Conservation (phyloP, 768 basidiomycete species). For the Termitomyces bulborhizus region DNA sequence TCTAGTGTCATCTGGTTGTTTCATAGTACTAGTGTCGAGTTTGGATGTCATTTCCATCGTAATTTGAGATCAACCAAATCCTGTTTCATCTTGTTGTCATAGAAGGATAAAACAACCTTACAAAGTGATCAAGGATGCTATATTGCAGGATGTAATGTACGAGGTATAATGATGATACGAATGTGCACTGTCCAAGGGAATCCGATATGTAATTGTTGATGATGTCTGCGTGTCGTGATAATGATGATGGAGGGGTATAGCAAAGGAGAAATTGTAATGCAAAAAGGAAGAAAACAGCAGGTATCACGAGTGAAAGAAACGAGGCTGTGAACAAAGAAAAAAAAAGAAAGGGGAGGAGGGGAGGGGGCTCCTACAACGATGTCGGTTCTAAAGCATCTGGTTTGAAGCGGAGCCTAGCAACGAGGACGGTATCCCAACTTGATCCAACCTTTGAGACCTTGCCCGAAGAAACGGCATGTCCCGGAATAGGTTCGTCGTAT, state of each 20-base stretch:
- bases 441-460: conserved; percentile 46
- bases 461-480: conserved; percentile 32
- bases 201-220: neutral
- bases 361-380: conserved; percentile 15
- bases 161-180: neutral
- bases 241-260: neutral
- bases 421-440: conserved; percentile 51
- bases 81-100: too few relatives aligned
- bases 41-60: too few relatives aligned
- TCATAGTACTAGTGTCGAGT: too few relatives aligned
- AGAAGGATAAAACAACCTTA: too few relatives aligned
- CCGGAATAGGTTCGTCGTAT: conserved; percentile 35
- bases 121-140: neutral
- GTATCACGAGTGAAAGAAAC: too few relatives aligned
- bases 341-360: too few relatives aligned
- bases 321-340: too few relatives aligned
- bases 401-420: conserved; percentile 63
- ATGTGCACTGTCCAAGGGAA: neutral
- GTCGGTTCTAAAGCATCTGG: conserved; percentile 56
- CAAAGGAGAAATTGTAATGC: neutral
- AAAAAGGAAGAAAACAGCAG: neutral
- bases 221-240: neutral
- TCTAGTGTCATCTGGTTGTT: too few relatives aligned
- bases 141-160: neutral
- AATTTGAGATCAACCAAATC: too few relatives aligned